phyloP scores from a whole-genome alignment of 2,329 filamentous ascomycete genomes.

The Camillea tinctor region DNA sequence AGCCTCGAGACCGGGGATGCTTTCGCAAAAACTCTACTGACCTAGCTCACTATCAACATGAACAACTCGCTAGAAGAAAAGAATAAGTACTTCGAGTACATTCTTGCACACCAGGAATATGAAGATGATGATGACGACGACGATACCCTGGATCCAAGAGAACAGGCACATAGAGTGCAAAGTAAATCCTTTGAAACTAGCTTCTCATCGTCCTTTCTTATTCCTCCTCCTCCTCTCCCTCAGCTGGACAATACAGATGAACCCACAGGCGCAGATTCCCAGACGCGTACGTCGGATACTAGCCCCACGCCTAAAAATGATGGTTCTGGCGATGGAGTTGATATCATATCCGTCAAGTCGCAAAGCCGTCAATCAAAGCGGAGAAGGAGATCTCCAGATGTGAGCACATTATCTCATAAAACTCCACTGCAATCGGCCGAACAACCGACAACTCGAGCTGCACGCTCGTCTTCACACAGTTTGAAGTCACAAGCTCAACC shows the following conservation, averaged over 20 bases:
- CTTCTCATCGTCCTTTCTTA: neutral
- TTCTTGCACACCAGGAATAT: constrained; percentile 32
- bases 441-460: constrained; percentile 6
- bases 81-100: constrained; percentile 43
- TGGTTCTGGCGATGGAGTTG: constrained; percentile 7
- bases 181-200: constrained; percentile 20
- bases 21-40: neutral
- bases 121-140: constrained; percentile 34
- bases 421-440: constrained; percentile 12
- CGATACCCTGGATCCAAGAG: constrained; percentile 32
- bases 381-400: neutral
- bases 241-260: constrained; percentile 17
- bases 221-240: constrained; percentile 12
- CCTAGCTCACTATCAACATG: constrained; percentile 23
- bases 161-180: constrained; percentile 34
- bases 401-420: constrained; percentile 5
- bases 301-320: constrained; percentile 3
- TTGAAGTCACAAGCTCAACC: neutral
- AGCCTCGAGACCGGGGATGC: too few relatives aligned
- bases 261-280: neutral
- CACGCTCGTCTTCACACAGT: constrained; percentile 19
- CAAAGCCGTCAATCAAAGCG: constrained; percentile 1
- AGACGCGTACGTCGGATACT: constrained; percentile 16
- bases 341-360: constrained; percentile 24
- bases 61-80: constrained; percentile 40